A percentile compares a stretch with the other conserved stretches of the same genome.
phyloP scores from a whole-genome alignment of 257 asterid genomes.

The Haberlea rhodopensis region DNA sequence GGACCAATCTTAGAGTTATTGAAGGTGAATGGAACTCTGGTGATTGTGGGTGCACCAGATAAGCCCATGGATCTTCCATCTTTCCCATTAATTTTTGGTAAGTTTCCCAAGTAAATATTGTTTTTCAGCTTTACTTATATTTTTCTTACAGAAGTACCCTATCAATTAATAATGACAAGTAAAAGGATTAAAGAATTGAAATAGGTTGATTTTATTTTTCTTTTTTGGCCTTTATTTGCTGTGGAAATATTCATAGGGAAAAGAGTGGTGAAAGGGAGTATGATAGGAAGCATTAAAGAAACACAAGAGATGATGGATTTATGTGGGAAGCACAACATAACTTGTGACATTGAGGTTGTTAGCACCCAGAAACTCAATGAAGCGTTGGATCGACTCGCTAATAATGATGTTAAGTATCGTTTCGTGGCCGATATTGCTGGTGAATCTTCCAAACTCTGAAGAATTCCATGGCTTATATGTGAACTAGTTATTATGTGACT shows the following conservation, averaged over 20 bases:
- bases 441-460: constrained; percentile 28
- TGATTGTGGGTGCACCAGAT: constrained; percentile 77
- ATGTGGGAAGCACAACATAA: constrained; percentile 65
- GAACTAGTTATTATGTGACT: background rate
- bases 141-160: background rate
- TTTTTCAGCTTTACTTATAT: background rate
- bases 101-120: background rate
- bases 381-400: constrained; percentile 60
- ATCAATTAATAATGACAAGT: too few species aligned
- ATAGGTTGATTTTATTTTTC: too few species aligned
- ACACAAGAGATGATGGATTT: constrained; percentile 82
- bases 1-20: constrained; percentile 62
- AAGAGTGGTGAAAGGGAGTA: constrained; percentile 82
- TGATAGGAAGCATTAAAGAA: constrained; percentile 73
- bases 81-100: constrained; percentile 72
- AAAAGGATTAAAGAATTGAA: too few species aligned
- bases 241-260: constrained; percentile 41
- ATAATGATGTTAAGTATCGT: constrained; percentile 81
- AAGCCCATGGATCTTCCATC: constrained; percentile 77
- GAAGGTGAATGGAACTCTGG: constrained; percentile 73
- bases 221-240: too few species aligned
- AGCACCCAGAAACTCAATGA: constrained; percentile 46
- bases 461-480: background rate
- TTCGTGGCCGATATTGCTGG: constrained; percentile 71
- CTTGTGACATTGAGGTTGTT: constrained; percentile 68